These are phyloP conservation scores for Wickerhamomyces rabaulensis DNA, from an alignment of 805 yeast genomes.

Conservation along the genomic window DNA sequence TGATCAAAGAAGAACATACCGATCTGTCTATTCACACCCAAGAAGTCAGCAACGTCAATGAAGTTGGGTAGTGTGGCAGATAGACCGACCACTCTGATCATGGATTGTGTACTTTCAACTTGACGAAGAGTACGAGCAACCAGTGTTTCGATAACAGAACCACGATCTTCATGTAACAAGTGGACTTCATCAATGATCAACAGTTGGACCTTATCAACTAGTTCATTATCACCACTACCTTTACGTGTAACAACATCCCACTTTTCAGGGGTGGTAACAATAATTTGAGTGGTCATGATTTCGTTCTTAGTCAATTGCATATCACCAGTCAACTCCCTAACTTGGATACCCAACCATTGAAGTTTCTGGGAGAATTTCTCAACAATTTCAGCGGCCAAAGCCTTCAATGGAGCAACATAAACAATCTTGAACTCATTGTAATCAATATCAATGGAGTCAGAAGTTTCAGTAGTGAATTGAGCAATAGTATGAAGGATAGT, in stretches of 20 bases:
- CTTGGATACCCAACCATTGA: conserved; percentile 80
- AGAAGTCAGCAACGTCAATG: conserved; percentile 89
- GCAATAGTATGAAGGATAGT: conserved; percentile 75
- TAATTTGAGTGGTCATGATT: conserved; percentile 74
- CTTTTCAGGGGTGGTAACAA: conserved; percentile 93
- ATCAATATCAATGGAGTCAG: conserved; percentile 55
- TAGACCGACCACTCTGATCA: conserved; percentile 90
- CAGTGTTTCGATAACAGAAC: conserved; percentile 92
- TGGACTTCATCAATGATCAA: conserved; percentile 96
- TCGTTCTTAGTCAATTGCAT: conserved; percentile 86
- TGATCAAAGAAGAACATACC: conserved; percentile 96
- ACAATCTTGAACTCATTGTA: conserved; percentile 85
- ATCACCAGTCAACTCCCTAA: conserved; percentile 89
- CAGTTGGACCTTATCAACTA: conserved; percentile 77
- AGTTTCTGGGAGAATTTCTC: conserved; percentile 78
- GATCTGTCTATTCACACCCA: conserved; percentile 82
- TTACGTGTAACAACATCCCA: conserved; percentile 98
- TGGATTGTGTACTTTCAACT: conserved; percentile 88
- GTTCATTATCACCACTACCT: conserved; percentile 80
- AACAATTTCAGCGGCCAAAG: conserved; percentile 94
- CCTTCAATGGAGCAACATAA: conserved; percentile 91
- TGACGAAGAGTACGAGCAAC: conserved; percentile 93
- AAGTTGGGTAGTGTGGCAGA: conserved; percentile 93
- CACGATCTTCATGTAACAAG: conserved; percentile 93
- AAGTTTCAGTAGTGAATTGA: conserved; percentile 56